Evolutionary conservation across 1,284 basidiomycete genomes (phyloP), one percentile per base, ranked within the genome.

Genomic region (Trichosporon sp.): DNA sequence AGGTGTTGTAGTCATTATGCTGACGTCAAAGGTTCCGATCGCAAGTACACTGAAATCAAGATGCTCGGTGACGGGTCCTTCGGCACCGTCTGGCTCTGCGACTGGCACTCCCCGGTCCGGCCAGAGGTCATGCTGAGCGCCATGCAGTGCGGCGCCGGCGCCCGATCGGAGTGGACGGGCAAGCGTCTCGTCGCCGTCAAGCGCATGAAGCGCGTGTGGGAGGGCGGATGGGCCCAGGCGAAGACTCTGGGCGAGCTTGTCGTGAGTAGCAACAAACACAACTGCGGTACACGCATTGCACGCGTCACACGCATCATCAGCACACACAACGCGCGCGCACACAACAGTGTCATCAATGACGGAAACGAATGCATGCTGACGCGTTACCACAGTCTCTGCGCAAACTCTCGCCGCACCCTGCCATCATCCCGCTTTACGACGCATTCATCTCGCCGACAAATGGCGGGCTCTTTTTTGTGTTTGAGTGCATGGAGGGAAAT

Each of bases 401-500:
- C 69, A 90, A 90, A 73, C 98, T 99, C 80, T 91, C 96, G 38
- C 91, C 92, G 81, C 97, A 99, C 85, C 93, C 93, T 54, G 96
- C 97, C 84, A 94, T 98, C 85, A 98, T 99, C 82, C 96, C 97
- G 68, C 88, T 99, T 74, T 99, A 99, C 87, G 97, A 99, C 85
- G 96, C 95, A 79, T 99, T 98, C 86, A 91, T 98, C 77, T 90
- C 96, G 65, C 96, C 96, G 0, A 88, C 90, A 74, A 90, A 93
- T 69, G 93, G 92, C 83, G 95, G 99, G 85, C 92, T 99, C 77
- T 98, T 98, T 85, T 98, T 99, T 81, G 97, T 99, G 67, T 99
- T 99, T 84, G 97, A 99, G 85, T 96, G 95, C 82, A 99, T 99
- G 97, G 97, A 99, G 85, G 97, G 97, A 78, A 99, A 99, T 84